Evolutionary conservation across 352 stramenopile genomes (phyloP), one percentile per base, ranked within the genome.

Genomic region (Salisapilia sapeloensis): DNA sequence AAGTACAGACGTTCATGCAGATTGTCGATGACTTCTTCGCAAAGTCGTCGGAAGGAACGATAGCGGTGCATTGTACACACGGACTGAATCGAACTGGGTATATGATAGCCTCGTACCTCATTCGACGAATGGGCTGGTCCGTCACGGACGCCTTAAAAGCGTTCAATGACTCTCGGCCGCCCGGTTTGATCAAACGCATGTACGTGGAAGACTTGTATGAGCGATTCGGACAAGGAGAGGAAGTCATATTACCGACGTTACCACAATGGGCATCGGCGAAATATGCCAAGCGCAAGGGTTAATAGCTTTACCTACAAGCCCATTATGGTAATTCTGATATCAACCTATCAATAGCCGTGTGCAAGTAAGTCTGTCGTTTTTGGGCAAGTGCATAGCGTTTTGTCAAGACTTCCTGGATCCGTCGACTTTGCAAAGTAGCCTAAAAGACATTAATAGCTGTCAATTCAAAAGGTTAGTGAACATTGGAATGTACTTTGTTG

Each of bases 181-280:
- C 72, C 4, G 72, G 72, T 32, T 38, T 89, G 9, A 82, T 89
- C 48, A 85, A 84, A 44, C 63, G 81, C 46, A 74, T 80, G 59
- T 89, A 84, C 45, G 53, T 89, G 10, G 50, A 83, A 40, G 65
- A 77, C 12, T 54, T 89, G 24, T 81, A 76, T 38, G 54, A 48
- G 21, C 37, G 40, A 13, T 53, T 78, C 17, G 69, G 59, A 0
- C 42, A 38, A 3, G 37, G 38, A 2, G 64, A 69, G 24, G 28
- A 42, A n/a, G 42, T 79, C 10, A 35, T 52, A 31, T 34, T 84
- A 17, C 72, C 72, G 6, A 42, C 53, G 30, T 40, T 89, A 5
- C 72, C 72, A 0, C 39, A 36, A 2, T 89, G 72, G 72, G 72
- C 72, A 2, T 38, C 40, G 7, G 50, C 50, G 11, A 87, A 87